Evolutionary conservation across 2,329 filamentous ascomycete species (phyloP).

Genomic region (Cryphonectria carpinicola): DNA sequence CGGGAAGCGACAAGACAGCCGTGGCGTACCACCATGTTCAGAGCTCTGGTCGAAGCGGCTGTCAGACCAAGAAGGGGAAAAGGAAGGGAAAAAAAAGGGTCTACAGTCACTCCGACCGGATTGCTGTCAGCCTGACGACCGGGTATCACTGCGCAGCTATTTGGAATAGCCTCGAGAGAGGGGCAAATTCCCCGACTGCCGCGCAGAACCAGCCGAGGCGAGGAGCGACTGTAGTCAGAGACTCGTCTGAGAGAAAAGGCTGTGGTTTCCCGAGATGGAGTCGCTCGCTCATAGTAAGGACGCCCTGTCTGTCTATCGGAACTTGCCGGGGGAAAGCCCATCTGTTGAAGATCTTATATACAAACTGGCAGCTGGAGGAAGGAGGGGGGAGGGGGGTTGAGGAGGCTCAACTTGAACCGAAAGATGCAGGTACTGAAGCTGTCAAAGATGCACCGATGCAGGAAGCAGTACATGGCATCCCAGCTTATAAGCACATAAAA

Average conservation of each 20-base stretch:
- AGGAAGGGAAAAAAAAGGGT: too few relatives aligned
- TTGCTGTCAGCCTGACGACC: not conserved
- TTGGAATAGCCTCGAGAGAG: not conserved
- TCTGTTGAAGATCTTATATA: not conserved
- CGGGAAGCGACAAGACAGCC: conserved; percentile 18
- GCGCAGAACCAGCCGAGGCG: conserved; percentile 11
- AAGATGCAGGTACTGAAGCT: not conserved
- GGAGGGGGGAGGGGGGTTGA: not conserved
- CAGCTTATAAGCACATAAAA: conserved; percentile 4
- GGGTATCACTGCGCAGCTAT: conserved; percentile 2
- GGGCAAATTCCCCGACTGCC: not conserved
- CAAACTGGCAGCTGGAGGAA: not conserved
- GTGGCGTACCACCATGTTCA: conserved; percentile 2
- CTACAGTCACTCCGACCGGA: conserved; percentile 4
- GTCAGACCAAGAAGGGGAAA: not conserved
- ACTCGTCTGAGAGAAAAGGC: conserved; percentile 17
- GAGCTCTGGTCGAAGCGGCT: not conserved
- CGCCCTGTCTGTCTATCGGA: not conserved
- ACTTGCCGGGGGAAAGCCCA: not conserved
- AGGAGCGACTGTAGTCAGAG: conserved; percentile 14
- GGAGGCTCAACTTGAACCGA: conserved; percentile 1
- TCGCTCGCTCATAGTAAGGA: not conserved
- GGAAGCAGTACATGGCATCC: conserved; percentile 1
- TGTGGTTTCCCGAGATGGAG: not conserved
- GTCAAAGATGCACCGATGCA: not conserved